These are phyloP conservation scores for Salvia rosmarinus DNA, from an alignment of 257 asterid genomes.

Conservation along the genomic window DNA sequence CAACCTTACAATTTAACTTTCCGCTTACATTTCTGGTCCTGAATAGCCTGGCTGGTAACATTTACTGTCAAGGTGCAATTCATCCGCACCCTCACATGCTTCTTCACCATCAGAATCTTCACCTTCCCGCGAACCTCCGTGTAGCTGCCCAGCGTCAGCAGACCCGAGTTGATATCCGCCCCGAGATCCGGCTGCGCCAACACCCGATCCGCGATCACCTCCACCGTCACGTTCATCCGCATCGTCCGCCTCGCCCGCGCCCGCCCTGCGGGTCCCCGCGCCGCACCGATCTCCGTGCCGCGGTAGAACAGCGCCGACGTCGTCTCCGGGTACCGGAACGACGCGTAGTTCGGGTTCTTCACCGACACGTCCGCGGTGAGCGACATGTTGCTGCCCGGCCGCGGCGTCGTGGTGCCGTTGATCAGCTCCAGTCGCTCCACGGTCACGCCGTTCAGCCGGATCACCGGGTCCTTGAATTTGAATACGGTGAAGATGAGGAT, in stretches of 20 bases:
- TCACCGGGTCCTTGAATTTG: conserved; percentile 60
- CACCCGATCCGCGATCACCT: conserved; percentile 58
- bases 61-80: conserved; percentile 64
- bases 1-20: conserved; percentile 64
- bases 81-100: conserved; percentile 71
- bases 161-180: conserved; percentile 52
- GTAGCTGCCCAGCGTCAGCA: conserved; percentile 54
- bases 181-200: conserved; percentile 48
- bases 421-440: conserved; percentile 43
- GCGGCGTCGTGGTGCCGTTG: conserved; percentile 48
- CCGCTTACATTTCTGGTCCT: conserved; percentile 58
- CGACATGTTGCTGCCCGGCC: conserved; percentile 65
- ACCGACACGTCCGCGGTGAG: conserved; percentile 75
- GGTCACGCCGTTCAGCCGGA: conserved; percentile 55
- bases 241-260: conserved; percentile 69
- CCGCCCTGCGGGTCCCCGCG: conserved; percentile 73
- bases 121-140: conserved; percentile 72
- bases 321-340: conserved; percentile 68
- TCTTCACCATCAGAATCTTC: conserved; percentile 50
- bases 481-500: conserved; percentile 71
- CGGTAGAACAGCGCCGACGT: conserved; percentile 61
- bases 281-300: conserved; percentile 70
- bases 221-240: conserved; percentile 75
- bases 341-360: conserved; percentile 73
- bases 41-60: conserved; percentile 52